These are phyloP conservation scores for Castanea crenata DNA, from an alignment of 306 rosid genomes.

Conservation along the genomic window DNA sequence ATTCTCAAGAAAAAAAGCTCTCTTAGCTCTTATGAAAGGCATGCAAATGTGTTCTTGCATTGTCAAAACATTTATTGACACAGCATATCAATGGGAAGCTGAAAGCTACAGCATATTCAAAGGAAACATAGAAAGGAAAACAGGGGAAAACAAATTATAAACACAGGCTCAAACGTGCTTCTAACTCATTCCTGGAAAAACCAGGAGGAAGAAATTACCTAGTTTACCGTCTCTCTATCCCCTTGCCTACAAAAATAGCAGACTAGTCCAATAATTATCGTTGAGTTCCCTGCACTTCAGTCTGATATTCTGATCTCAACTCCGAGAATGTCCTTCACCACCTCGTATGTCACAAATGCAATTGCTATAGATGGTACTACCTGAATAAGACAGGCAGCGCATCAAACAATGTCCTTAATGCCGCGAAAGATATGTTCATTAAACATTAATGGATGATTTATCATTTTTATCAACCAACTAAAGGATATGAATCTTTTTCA, in stretches of 20 bases:
- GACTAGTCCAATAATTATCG: constrained; percentile 25
- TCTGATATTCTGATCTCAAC: constrained; percentile 97
- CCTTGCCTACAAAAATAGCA: constrained; percentile 75
- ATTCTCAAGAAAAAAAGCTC: constrained; percentile 35
- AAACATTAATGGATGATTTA: neutral
- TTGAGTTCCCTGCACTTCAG: constrained; percentile 30
- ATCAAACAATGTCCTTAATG: constrained; percentile 8
- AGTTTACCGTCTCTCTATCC: constrained; percentile 57
- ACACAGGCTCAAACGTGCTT: constrained; percentile 49
- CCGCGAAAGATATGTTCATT: neutral
- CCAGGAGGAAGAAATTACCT: constrained; percentile 35
- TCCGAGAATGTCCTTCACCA: constrained; percentile 95
- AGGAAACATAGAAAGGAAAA: constrained; percentile 43
- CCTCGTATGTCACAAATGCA: constrained; percentile 88
- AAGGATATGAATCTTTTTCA: neutral
- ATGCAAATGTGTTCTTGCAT: constrained; percentile 48
- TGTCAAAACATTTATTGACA: constrained; percentile 68
- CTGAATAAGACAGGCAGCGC: constrained; percentile 47
- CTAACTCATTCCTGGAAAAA: constrained; percentile 46
- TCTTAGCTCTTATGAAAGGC: constrained; percentile 38
- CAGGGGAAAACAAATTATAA: constrained; percentile 58
- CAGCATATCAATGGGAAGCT: constrained; percentile 44
- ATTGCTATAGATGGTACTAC: constrained; percentile 96
- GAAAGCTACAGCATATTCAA: constrained; percentile 39
- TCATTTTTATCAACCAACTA: neutral